These are phyloP conservation scores for Hypomontagnella submonticulosa DNA, from an alignment of 495 filamentous ascomycete genomes.

Conservation along the genomic window DNA sequence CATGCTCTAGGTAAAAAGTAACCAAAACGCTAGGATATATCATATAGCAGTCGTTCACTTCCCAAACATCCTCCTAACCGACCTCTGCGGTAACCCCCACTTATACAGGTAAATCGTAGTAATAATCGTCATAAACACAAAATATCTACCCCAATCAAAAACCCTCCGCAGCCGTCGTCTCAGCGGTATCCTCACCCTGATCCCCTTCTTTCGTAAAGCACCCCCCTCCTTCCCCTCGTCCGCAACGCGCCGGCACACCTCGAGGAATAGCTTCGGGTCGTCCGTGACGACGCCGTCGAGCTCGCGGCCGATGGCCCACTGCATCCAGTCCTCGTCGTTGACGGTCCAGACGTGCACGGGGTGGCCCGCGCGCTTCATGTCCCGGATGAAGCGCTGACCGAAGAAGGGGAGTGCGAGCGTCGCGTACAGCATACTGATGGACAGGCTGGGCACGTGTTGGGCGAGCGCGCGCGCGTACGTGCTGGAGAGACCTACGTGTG, in stretches of 20 bases:
- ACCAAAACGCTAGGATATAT: no score
- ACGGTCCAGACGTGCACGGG: constrained; percentile 86
- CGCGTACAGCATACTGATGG: constrained; percentile 78
- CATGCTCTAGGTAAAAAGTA: no score
- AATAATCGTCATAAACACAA: neutral
- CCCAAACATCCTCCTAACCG: constrained; percentile 24
- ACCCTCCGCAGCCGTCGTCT: neutral
- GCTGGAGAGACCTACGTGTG: constrained; percentile 78
- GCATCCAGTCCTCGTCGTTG: constrained; percentile 78
- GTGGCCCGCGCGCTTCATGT: constrained; percentile 63
- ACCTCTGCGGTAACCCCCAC: constrained; percentile 18
- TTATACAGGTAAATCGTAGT: constrained; percentile 16
- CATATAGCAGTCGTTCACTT: neutral
- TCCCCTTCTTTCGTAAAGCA: neutral
- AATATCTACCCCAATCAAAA: constrained; percentile 16
- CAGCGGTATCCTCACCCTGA: neutral
- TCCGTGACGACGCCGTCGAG: constrained; percentile 61
- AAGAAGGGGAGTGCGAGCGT: constrained; percentile 73
- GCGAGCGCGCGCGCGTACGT: constrained; percentile 77
- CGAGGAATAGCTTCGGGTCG: constrained; percentile 60
- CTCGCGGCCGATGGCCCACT: constrained; percentile 67
- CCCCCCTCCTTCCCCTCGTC: constrained; percentile 11
- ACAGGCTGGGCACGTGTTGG: constrained; percentile 64
- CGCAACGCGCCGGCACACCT: constrained; percentile 50
- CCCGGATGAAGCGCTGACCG: constrained; percentile 66